Percentiles rank a stretch among this genome's conserved stretches.
Evolutionary conservation across 768 basidiomycete genomes (phyloP).

Genomic region (Russula ochroleuca): DNA sequence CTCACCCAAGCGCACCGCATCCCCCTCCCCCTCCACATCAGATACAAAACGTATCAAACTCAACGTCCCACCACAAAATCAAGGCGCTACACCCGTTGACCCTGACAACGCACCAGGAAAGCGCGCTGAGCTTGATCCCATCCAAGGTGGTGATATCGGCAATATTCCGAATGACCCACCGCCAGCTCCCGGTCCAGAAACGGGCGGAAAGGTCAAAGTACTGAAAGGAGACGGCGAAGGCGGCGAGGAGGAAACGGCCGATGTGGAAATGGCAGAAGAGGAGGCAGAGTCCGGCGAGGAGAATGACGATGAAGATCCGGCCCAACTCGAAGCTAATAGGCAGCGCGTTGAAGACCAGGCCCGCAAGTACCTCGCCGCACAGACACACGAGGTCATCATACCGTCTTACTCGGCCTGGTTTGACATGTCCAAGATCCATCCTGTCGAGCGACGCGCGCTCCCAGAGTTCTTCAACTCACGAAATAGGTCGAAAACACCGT

Average conservation of each 20-base stretch:
- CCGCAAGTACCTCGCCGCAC: constrained; percentile 91
- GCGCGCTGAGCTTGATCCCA: constrained; percentile 82
- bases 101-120: constrained; percentile 78
- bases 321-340: constrained; percentile 76
- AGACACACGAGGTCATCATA: constrained; percentile 95
- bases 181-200: constrained; percentile 34
- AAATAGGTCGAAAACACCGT: constrained; percentile 91
- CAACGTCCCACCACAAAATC: constrained; percentile 39
- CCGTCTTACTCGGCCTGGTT: constrained; percentile 99
- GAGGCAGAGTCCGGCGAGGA: constrained; percentile 76
- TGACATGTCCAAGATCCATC: constrained; percentile 89
- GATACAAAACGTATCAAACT: constrained; percentile 38
- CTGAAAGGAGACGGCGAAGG: constrained; percentile 52
- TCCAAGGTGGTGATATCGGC: constrained; percentile 71
- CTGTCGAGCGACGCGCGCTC: constrained; percentile 85
- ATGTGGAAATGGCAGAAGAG: constrained; percentile 82
- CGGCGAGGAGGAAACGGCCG: constrained; percentile 56
- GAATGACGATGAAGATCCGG: constrained; percentile 81
- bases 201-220: constrained; percentile 35
- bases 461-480: constrained; percentile 98
- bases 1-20: constrained; percentile 38
- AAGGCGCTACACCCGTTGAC: constrained; percentile 73
- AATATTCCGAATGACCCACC: constrained; percentile 52
- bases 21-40: constrained; percentile 35
- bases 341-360: constrained; percentile 80